phyloP scores from a whole-genome alignment of 345 rosid species.

The Raphanus raphanistrum region DNA sequence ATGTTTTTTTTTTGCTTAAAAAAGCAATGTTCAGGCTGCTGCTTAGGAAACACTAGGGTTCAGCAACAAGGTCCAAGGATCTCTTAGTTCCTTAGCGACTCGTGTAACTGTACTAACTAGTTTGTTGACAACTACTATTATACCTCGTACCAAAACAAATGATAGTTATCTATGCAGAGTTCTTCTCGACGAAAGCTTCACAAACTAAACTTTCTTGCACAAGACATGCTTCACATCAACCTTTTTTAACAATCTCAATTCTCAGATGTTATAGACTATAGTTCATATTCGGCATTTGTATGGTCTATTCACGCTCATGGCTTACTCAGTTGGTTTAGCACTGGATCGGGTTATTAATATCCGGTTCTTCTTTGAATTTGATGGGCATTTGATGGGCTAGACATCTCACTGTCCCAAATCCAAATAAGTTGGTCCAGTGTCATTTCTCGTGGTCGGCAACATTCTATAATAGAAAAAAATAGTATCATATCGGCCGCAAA shows the following conservation, averaged over 20 bases:
- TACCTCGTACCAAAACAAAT: background rate
- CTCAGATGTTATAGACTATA: background rate
- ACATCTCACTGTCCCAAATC: background rate
- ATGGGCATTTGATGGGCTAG: background rate
- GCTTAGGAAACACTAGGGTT: slow-evolving; percentile 25
- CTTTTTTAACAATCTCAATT: background rate
- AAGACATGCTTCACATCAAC: background rate
- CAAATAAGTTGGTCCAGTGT: background rate
- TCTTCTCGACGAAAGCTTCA: background rate
- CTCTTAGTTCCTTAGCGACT: slow-evolving; percentile 4
- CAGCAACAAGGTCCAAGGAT: background rate
- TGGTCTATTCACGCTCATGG: background rate
- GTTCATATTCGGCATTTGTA: background rate
- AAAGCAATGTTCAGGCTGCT: slow-evolving; percentile 50
- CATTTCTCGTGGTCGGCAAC: slow-evolving; percentile 23
- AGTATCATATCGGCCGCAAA: slow-evolving; percentile 10
- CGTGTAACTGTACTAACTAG: slow-evolving; percentile 13
- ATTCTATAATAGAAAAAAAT: background rate
- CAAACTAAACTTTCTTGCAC: background rate
- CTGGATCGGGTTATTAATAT: background rate
- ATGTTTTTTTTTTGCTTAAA: no score
- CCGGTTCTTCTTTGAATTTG: background rate
- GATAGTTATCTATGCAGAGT: background rate
- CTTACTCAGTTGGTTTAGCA: background rate
- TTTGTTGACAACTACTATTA: background rate